Evolutionary conservation across 352 stramenopile genomes (phyloP), one percentile per base, ranked within the genome.

Genomic region (Globisporangium cystogenes): DNA sequence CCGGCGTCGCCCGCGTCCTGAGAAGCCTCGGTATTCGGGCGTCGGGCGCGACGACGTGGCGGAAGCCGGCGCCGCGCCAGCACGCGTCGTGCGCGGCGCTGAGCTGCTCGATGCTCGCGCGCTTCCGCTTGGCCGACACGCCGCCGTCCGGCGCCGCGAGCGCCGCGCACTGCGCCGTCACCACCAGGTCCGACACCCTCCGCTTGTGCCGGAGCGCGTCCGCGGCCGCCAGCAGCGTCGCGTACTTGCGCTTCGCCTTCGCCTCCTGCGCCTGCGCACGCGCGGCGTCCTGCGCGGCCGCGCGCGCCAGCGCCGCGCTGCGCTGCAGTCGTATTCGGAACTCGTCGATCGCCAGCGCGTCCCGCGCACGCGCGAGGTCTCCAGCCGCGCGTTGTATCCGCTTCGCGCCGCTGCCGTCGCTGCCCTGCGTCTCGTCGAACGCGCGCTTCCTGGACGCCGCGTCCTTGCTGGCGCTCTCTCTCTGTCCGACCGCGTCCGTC

Each of bases 311-410:
- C 26, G 66, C 71, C n/a, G 74, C 63, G 20, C 70, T 83, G 7
- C 70, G 76, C 37, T 59, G 62, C 57, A 90, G 41, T 64, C 68
- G 73, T 87, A 86, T 90, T 72, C 75, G 75, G 44, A 86, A 88
- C 33, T 70, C 67, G 33, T 87, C 73, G 33, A 84, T 45, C 1
- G 60, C 56, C 3, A 74, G 20, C 56, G 27, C 29, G 0, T 61
- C 53, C 2, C 71, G n/a, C 56, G 27, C 24, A 11, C 33, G 27
- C 29, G 39, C 60, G 18, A 45, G 35, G 42, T 57, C 48, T 21
- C 69, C 57, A 3, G 62, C 23, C 27, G 56, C 15, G 57, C 20
- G 31, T 10, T 57, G 56, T 55, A 52, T 70, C 59, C 16, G 60
- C 50, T 51, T 65, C 44, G 16, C 54, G 40, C 39, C 48, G 37